Base-by-base conservation (phyloP, 2,329 filamentous ascomycete genomes). In the Alternaria infectoria region DNA sequence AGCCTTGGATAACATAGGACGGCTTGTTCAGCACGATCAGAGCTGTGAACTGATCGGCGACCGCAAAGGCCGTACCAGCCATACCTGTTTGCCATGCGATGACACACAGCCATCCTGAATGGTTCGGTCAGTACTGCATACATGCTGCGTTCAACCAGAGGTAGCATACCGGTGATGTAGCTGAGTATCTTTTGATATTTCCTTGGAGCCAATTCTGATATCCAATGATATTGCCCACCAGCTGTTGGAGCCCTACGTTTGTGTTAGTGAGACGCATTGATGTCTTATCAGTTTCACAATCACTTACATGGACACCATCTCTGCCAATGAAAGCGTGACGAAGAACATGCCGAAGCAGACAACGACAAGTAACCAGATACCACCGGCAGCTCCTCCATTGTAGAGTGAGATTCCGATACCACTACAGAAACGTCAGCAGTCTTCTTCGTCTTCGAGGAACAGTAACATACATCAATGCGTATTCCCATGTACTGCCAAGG, bases 181-280 rank as follows among this genome's bases (percentile, higher is more conserved):
- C 78, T 81, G 12, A 82, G 66, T 28, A 80, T 74, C 57, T 79
- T 80, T 60, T 82, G 80, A 8, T 70, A 66, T 6, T 66, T 69
- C 7, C 54, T 65, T 1, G 81, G 81, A 7, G 80, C 79, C 19
- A 82, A 73, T 58, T 81, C 78, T 10, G 59, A 64, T 12, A 72
- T 65, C 70, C 70, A 73, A 44, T 70, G 68, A 19, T 70, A 70
- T 19, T 69, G 67, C 10, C 67, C 67, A 15, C 69, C 69, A 15
- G 67, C 63, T 15, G 62, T 69, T n/a, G 69, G 69, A 0, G 67
- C 67, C 69, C 59, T 62, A 0, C 3, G 1, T 40, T 54, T 10
- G 7, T 40, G 36, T 40, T n/a, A 40, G 36, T 2, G 15, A 17
- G 15, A 40, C 36, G 36, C 36, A 17, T 17, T 6, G 13, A 28